Base-by-base conservation (phyloP, 768 basidiomycete species). In the Dendrothele bispora region DNA sequence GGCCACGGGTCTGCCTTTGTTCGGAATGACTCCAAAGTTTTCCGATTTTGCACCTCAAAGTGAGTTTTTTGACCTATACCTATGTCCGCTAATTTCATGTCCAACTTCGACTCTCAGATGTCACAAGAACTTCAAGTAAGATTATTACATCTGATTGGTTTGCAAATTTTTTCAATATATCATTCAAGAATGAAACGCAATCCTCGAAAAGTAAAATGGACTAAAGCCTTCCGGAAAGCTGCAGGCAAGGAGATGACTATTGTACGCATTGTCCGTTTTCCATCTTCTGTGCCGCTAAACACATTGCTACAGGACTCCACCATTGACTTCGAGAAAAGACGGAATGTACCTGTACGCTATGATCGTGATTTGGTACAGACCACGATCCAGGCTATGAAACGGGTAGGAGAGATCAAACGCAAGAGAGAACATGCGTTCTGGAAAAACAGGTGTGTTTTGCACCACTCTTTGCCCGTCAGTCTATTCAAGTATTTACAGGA, bases 241-340 rank as follows among this genome's bases (percentile, higher is more conserved):
- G 91, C 95, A 42, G 97, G 97, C 43, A 99, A 98, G 73, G 97
- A 99, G 73, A 99, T 99, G 97, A 95, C 91, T 4, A 88, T 99
- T 61, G 95, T 95, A 62, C 64, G 88, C 70, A 29, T 42, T 32
- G 10, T 46, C 15, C 17, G 12, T 8, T 43, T 8, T 28, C 37
- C 22, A 12, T 20, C 3, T 32, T 50, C 12, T 14, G 7, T 14
- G 20, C 7, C 34, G 14, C 18, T 44, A 21, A 22, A 24, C 22
- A 37, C 7, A 25, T 10, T 45, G 3, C 56, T 22, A 44, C 53
- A 98, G 95, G 97, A 99, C 71, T 90, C 94, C 2, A 98, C 95
- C 3, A 93, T 98, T 64, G 94, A 95, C 60, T 99, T 99, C 67
- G 97, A 99, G 78, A 99, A 99, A 71, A 86, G 97, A 55, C 83